Evolutionary conservation across 768 basidiomycete species (phyloP).

Genomic region (Calocybe indica): DNA sequence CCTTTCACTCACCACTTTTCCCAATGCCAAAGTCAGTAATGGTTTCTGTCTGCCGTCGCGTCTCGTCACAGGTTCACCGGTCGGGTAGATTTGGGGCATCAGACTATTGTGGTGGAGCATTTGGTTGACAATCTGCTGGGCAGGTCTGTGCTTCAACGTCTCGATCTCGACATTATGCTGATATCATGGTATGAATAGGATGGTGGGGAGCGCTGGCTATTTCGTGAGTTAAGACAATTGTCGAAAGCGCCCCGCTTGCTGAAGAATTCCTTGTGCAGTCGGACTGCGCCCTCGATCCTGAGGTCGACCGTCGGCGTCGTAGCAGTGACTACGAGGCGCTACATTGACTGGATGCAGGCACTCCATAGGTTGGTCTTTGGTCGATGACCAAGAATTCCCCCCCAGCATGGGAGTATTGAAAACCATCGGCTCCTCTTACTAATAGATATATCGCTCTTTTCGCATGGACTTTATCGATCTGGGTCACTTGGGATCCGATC

Average conservation of each 20-base stretch:
- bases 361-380: constrained; percentile 46
- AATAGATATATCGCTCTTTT: constrained; percentile 60
- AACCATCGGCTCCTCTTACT: not conserved
- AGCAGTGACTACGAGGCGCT: constrained; percentile 63
- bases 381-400: not conserved
- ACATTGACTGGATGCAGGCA: constrained; percentile 73
- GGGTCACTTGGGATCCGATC: constrained; percentile 71
- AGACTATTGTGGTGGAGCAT: constrained; percentile 75
- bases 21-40: constrained; percentile 41
- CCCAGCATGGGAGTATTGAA: not conserved
- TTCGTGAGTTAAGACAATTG: constrained; percentile 41
- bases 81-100: constrained; percentile 48
- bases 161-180: not conserved
- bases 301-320: constrained; percentile 67
- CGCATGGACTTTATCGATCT: constrained; percentile 57
- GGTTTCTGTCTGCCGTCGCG: constrained; percentile 3
- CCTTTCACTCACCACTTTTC: constrained; percentile 45
- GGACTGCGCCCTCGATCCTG: constrained; percentile 45
- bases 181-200: constrained; percentile 32
- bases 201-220: constrained; percentile 76
- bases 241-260: not conserved
- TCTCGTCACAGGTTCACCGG: not conserved
- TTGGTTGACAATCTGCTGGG: constrained; percentile 80
- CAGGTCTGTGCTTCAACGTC: constrained; percentile 33
- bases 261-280: constrained; percentile 22